Conservation (phyloP, 768 basidiomycete genomes). For the Kwoniella pini region DNA sequence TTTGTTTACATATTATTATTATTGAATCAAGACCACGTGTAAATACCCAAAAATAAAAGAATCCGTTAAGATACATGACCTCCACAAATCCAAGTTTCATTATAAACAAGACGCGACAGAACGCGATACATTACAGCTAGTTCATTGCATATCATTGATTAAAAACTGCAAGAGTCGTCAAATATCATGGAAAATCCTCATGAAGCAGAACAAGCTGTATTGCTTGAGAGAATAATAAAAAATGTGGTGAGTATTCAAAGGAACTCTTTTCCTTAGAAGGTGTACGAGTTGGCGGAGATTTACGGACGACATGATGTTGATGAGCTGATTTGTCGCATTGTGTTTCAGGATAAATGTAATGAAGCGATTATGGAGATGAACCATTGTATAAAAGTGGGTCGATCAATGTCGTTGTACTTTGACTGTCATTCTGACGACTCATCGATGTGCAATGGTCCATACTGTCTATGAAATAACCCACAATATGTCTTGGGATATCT, state of each 20-base stretch:
- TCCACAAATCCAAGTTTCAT: no score
- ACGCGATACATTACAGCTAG: no score
- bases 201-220: slow-evolving; percentile 84
- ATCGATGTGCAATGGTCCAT: background rate
- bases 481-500: no score
- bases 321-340: background rate
- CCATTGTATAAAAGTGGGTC: slow-evolving; percentile 74
- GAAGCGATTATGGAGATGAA: slow-evolving; percentile 88
- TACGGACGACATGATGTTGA: background rate
- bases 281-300: background rate
- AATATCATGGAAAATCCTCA: slow-evolving; percentile 87
- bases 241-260: slow-evolving; percentile 66
- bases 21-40: no score
- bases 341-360: slow-evolving; percentile 78
- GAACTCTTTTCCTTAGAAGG: background rate
- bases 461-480: no score
- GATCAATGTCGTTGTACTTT: background rate
- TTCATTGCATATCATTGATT: no score
- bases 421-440: background rate
- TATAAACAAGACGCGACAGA: no score
- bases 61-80: no score
- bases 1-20: slow-evolving; percentile 8
- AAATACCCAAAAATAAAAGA: no score
- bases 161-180: background rate
- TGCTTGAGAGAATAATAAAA: slow-evolving; percentile 86